Evolutionary conservation across 2,329 filamentous ascomycete species (phyloP).

Genomic region (Fusarium nygamai): DNA sequence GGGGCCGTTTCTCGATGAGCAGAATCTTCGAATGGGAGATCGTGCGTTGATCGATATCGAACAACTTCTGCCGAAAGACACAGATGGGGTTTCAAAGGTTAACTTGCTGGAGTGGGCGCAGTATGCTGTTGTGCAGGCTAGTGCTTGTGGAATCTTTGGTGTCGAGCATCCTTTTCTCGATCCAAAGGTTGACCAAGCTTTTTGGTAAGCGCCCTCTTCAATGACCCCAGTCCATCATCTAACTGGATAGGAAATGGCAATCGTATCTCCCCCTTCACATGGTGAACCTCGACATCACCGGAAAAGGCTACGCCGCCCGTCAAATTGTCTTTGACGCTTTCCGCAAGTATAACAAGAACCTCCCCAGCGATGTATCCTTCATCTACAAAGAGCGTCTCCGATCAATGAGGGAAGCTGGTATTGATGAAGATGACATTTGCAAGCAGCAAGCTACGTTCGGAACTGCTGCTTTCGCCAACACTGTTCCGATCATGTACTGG

Average conservation of each 20-base stretch:
- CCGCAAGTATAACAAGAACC: conserved; percentile 16
- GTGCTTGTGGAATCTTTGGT: conserved; percentile 31
- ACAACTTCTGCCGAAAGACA: background rate
- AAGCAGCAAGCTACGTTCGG: conserved; percentile 33
- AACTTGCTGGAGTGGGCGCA: conserved; percentile 13
- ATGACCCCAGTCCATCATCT: background rate
- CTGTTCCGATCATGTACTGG: conserved; percentile 27
- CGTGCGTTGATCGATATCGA: conserved; percentile 16
- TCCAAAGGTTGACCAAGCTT: conserved; percentile 17
- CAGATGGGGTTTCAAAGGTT: background rate
- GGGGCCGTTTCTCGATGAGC: conserved; percentile 20
- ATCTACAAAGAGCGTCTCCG: conserved; percentile 15
- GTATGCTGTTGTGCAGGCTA: conserved; percentile 31
- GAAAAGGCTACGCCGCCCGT: conserved; percentile 28
- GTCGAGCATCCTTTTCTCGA: conserved; percentile 31
- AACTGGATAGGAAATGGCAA: conserved; percentile 26
- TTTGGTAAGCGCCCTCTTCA: conserved; percentile 12
- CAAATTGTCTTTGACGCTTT: conserved; percentile 31
- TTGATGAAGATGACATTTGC: conserved; percentile 21
- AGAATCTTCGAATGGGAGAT: conserved; percentile 31
- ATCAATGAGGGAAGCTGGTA: conserved; percentile 13
- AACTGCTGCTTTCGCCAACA: conserved; percentile 28
- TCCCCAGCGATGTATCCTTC: conserved; percentile 23
- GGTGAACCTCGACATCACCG: conserved; percentile 8
- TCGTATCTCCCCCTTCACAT: conserved; percentile 21